These are phyloP conservation scores for Mesotaenium endlicherianum DNA, from an alignment of 139 green algal genomes.

Conservation along the genomic window DNA sequence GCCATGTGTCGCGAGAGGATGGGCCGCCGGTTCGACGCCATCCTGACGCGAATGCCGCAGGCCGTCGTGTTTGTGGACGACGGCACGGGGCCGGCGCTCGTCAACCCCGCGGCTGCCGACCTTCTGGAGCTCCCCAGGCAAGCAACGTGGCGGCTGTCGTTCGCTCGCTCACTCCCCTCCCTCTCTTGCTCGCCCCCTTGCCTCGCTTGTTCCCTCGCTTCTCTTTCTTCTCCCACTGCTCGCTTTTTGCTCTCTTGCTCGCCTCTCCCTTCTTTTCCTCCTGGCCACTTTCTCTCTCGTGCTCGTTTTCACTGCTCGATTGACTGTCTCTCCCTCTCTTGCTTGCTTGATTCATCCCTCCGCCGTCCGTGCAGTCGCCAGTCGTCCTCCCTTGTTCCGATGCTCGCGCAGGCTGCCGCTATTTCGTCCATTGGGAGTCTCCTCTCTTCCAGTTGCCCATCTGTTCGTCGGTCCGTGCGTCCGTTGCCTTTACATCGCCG, in stretches of 20 bases:
- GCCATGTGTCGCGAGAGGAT: conserved; percentile 42
- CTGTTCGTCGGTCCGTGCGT: not conserved
- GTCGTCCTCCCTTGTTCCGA: no score
- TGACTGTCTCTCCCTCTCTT: no score
- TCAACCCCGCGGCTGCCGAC: conserved; percentile 46
- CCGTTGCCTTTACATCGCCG: not conserved
- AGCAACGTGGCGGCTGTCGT: no score
- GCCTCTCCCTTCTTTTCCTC: not conserved
- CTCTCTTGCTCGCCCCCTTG: no score
- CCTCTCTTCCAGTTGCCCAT: no score
- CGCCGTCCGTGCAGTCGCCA: no score
- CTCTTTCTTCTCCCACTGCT: not conserved
- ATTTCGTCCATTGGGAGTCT: no score
- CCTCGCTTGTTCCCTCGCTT: not conserved
- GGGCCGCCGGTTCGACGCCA: conserved; percentile 45
- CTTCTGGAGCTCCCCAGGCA: conserved; percentile 25
- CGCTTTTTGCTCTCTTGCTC: not conserved
- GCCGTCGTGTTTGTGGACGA: conserved; percentile 50
- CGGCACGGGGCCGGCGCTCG: conserved; percentile 30
- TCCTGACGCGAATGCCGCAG: conserved; percentile 48
- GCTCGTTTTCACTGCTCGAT: no score
- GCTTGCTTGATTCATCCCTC: no score
- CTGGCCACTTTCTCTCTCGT: not conserved
- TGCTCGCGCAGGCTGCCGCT: no score
- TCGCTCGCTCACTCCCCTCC: no score